Evolutionary conservation across 2,329 filamentous ascomycete genomes (phyloP), one percentile per base, ranked within the genome.

Genomic region (Fusarium sp.): DNA sequence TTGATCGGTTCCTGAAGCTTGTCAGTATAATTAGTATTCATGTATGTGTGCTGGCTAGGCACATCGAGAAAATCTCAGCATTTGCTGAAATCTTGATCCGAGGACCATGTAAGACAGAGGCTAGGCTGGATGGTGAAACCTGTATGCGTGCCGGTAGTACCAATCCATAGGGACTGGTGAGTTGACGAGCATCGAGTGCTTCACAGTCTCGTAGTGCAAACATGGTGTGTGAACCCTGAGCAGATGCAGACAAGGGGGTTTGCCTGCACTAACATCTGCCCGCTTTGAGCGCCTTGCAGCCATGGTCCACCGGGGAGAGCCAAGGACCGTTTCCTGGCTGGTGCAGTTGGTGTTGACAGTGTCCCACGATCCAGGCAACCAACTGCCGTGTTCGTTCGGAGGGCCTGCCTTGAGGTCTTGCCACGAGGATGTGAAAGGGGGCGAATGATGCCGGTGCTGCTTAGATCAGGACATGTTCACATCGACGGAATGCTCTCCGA

Each of bases 201-300:
- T 46, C 40, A 54, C 16, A 30, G 15, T 31, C 15, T 34, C n/a
- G 44, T 41, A 51, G 41, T 31, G 48, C 39, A 41, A 56, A 59
- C 16, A 62, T 66, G 67, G 66, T 73, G 72, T 66, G 66, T 44
- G 65, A 75, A 73, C 73, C 63, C 51, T 61, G 65, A 70, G 60
- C 57, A 60, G 51, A 66, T 64, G 65, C 55, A 59, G 70, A 60
- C 68, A 72, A 74, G 68, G 73, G 50, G 73, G 62, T 39, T 58
- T 55, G 51, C 51, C 60, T 67, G 66, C 68, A 73, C 58, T 68
- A 67, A 60, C 50, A 66, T 56, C 58, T 71, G 60, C 47, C 69
- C 64, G 51, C 51, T 74, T 74, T 60, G 59, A 75, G 69, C 74
- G 65, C 61, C 54, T 54, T 75, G 72, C 69, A 76, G 61, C 66